Evolutionary conservation across 495 filamentous ascomycete genomes (phyloP), one percentile per base, ranked within the genome.

Genomic region (Lophiotrema nucula): DNA sequence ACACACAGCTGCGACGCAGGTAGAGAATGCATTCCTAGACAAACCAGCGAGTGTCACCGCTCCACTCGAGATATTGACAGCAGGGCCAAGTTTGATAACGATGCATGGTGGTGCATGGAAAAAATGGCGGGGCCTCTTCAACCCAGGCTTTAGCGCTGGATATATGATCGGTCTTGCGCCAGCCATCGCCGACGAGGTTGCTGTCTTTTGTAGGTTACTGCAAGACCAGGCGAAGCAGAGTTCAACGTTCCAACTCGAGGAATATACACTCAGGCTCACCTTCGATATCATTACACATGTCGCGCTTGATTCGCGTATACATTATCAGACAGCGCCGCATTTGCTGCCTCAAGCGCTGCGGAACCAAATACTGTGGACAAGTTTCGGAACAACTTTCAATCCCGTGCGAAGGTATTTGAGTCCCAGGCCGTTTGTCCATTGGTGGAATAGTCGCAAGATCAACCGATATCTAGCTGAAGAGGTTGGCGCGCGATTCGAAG

Each of bases 151-250:
- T 52, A 51, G 55, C 4, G 46, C 49, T 6, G 45, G 51, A 4
- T 64, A 74, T 58, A 56, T 75, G 35, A 60, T 69, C 50, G 69
- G 51, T 16, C 63, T 74, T 21, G 58, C 70, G 22, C 59, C 64
- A 39, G 64, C 58, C 3, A 72, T 74, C 26, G 60, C 69, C 0
- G 66, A 72, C 19, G 71, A 73, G 47, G 52, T 55, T 1, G 43
- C 58, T 4, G 46, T 67, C 5, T 75, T 75, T 52, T 64, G 58
- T 42, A 41, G 66, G 4, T 56, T 64, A 6, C 60, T 75, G 5
- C 16, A 23, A 1, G 16, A 38, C 2, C 43, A 59, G 37, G 69
- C 67, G 4, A 57, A 53, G n/a, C 13, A 51, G 11, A 59, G 49
- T 4, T 54, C 67, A 4, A 52, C 68, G 2, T 71, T 75, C 27